Evolutionary conservation across 1,139 yeast genomes (phyloP), one percentile per base, ranked within the genome.

Genomic region (Barnettozyma hawaiiensis): DNA sequence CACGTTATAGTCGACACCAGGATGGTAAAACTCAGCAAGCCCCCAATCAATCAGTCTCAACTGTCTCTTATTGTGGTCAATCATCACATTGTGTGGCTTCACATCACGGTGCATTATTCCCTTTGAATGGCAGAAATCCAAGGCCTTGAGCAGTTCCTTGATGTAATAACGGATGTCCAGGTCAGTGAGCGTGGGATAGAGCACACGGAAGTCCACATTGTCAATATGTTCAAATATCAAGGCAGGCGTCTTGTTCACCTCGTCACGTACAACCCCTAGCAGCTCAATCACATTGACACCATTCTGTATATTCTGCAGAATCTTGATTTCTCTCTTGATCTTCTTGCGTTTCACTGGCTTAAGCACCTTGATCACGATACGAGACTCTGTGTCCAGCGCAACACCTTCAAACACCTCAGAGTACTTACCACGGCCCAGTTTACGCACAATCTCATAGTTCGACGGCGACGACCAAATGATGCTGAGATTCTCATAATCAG

Each of bases 41-140:
- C 94, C 94, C 94, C 94, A 84, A 62, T 84, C 94, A 44, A 84
- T 84, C 47, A 84, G 71, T 52, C 90, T 70, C 49, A 84, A 65
- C 53, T 78, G 76, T 52, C 75, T 77, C 46, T 66, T 68, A 37
- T 67, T 58, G 34, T 85, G 92, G 60, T 84, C 92, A 53, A 84
- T 84, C 92, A 84, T 84, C 45, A 84, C 81, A 61, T 84, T 84
- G 59, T 84, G 94, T 5, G 94, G 94, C 62, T 84, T 84, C 37
- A 84, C 92, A 60, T 84, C 94, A 58, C 94, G 68, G 60, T 84
- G 94, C 73, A 84, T 81, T 44, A 84, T 82, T 20, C 94, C 94
- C 84, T 81, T 81, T 3, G 87, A 80, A 64, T 84, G 94, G 39
- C 83, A 78, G 61, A 74, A 84, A 61, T 84, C 86, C 53, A 84